Base-by-base conservation (phyloP, 129 eudicot genomes). In the Chrysanthemum seticuspe region DNA sequence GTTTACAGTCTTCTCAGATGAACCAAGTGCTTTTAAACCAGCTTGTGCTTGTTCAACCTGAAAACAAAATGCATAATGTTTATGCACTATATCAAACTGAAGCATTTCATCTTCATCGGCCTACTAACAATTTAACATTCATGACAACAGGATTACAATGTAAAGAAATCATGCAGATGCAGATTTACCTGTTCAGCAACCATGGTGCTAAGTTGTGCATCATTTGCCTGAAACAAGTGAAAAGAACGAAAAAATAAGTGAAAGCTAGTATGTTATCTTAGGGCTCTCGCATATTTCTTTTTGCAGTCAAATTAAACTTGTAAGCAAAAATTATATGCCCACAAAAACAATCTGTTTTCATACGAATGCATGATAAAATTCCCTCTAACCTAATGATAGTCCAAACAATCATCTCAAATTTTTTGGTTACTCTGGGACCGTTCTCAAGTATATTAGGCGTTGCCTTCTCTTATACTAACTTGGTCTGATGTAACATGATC, bases 41-140 rank as follows among this genome's bases (percentile, higher is more conserved):
- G 91, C 91, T 85, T 95, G 99, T 50, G 99, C 97, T 69, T 95
- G 94, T 67, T 95, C 97, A 86, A 95, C 97, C 99, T 95, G 86
- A 77, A 86, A 27, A 21, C 58, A 65, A 62, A 67, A 55, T 31
- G 72, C 62, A 71, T 31, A 61, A 68, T 11, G n/a, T 63, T 58
- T 56, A 70, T 55, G 25, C 25, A 23, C 25, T 23, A 23, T 23
- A 23, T 23, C 25, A 23, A 23, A 23, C 25, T 23, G 25, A 23
- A 23, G 25, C 25, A 23, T 23, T 23, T 23, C 25, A 23, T 23
- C 25, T 23, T 23, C 25, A 23, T 23, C 25, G 49, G 31, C 9
- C 36, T 23, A 62, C 9, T 68, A 34, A 54, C 69, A 60, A 62
- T 27, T 62, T 14, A 36, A 59, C 62, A 57, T 34, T 68, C 73